These are phyloP conservation scores for Cercospora nicotianae DNA, from an alignment of 2,329 filamentous ascomycete genomes.

Conservation along the genomic window DNA sequence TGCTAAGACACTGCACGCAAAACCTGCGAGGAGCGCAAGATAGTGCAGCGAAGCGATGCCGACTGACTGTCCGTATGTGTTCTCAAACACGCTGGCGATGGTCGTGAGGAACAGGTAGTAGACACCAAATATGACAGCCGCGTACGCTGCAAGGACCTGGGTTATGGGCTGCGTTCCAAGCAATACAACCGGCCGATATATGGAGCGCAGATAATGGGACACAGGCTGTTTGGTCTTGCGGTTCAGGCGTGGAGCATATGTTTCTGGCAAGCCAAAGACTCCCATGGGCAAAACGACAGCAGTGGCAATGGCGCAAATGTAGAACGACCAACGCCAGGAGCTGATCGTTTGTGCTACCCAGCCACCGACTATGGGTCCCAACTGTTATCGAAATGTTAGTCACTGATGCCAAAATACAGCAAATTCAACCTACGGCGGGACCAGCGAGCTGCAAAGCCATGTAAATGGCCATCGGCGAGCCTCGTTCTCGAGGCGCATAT, in stretches of 20 bases:
- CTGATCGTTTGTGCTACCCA: background rate
- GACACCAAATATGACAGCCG: background rate
- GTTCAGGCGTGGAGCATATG: background rate
- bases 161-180: background rate
- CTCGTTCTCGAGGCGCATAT: constrained; percentile 23
- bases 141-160: background rate
- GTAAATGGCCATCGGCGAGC: constrained; percentile 21
- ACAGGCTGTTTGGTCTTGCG: background rate
- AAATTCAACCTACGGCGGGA: constrained; percentile 14
- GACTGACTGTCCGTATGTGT: background rate
- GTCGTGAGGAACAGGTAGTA: background rate
- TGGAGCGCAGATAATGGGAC: background rate
- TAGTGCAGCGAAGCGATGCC: background rate
- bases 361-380: background rate
- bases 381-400: too few relatives aligned
- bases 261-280: background rate
- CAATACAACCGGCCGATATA: background rate
- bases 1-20: background rate
- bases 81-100: background rate
- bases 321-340: background rate
- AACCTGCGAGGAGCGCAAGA: background rate
- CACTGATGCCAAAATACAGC: background rate
- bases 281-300: background rate
- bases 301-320: background rate
- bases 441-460: constrained; percentile 17